Conservation (phyloP, 257 asterid genomes). For the Asclepias syriaca region DNA sequence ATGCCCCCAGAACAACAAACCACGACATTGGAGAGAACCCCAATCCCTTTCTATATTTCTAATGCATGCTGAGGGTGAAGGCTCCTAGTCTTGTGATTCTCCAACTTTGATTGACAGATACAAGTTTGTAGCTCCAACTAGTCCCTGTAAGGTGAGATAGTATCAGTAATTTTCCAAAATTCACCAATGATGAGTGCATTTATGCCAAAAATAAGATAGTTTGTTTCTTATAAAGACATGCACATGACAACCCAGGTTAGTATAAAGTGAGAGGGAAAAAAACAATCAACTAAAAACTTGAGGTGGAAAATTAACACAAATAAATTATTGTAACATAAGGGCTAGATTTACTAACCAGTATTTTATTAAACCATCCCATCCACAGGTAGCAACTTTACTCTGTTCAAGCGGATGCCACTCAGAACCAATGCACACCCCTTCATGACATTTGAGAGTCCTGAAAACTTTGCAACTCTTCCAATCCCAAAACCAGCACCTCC, state of each 20-base stretch:
- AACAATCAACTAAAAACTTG: neutral
- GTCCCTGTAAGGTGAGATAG: neutral
- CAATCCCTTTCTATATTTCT: too few relatives aligned
- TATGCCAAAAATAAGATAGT: neutral
- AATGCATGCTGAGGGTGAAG: neutral
- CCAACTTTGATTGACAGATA: neutral
- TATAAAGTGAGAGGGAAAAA: neutral
- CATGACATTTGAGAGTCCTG: conserved; percentile 89
- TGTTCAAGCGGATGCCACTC: conserved; percentile 99
- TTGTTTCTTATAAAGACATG: neutral
- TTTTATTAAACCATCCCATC: conserved; percentile 99
- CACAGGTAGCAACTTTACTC: conserved; percentile 99
- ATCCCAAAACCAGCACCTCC: conserved; percentile 99
- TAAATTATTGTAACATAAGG: conserved; percentile 1
- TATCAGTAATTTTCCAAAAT: neutral
- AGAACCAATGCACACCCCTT: conserved; percentile 87
- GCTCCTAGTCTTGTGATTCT: too few relatives aligned
- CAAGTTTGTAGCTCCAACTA: neutral
- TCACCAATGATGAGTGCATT: neutral
- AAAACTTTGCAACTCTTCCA: conserved; percentile 99
- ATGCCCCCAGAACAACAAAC: too few relatives aligned
- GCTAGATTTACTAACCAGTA: conserved; percentile 65
- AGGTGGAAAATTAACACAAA: neutral
- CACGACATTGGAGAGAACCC: too few relatives aligned
- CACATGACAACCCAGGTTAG: neutral